Evolutionary conservation across 306 rosid species (phyloP).

Genomic region (Inga oerstediana): DNA sequence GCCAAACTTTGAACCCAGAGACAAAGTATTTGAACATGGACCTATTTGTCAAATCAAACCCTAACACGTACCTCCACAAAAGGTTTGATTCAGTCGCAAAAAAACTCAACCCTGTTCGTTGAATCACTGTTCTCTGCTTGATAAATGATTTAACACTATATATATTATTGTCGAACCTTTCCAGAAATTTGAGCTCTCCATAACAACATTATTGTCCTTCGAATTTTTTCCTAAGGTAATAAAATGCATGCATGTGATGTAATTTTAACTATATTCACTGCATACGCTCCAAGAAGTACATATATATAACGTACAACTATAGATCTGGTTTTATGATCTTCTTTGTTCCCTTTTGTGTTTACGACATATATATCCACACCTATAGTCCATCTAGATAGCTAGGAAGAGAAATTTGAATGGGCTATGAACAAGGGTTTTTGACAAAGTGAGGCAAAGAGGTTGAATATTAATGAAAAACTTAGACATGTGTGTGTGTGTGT

Average conservation of each 20-base stretch:
- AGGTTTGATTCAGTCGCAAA: background rate
- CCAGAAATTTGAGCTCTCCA: background rate
- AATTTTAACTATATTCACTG: background rate
- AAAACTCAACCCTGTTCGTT: background rate
- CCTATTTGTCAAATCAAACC: background rate
- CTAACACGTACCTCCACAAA: background rate
- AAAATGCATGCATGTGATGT: background rate
- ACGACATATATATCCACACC: background rate
- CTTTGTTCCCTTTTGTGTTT: background rate
- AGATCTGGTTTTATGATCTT: too few species aligned
- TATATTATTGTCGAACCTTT: background rate
- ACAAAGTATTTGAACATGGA: background rate
- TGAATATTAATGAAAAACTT: background rate
- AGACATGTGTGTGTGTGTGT: too few species aligned
- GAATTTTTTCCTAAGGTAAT: background rate
- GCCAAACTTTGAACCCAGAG: constrained; percentile 14
- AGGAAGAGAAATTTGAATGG: background rate
- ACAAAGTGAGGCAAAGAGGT: background rate
- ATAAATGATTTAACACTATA: background rate
- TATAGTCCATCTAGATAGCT: background rate
- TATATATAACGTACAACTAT: too few species aligned
- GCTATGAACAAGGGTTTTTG: background rate
- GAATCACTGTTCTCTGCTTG: background rate
- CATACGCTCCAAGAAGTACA: background rate
- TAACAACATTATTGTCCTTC: background rate